A percentile compares a stretch with the other conserved stretches of the same genome.
Conservation (phyloP, 148 eudicot species). For the Hydrangea macrophylla region DNA sequence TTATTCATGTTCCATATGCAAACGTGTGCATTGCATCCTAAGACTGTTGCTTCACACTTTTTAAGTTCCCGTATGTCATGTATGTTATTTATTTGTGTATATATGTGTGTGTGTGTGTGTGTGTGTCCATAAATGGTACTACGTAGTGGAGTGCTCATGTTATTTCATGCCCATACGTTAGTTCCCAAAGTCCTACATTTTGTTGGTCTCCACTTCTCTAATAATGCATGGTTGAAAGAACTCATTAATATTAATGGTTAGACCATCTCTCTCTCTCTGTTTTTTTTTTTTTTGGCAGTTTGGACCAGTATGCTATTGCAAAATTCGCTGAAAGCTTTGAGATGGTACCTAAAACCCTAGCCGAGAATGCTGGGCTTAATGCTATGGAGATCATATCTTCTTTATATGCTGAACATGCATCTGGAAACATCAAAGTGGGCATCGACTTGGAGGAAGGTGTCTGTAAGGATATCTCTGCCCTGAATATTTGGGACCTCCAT, state of each 20-base stretch:
- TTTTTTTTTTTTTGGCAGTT: too few species aligned
- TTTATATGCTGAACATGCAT: conserved; percentile 77
- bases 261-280: conserved; percentile 9
- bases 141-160: not conserved
- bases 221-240: conserved; percentile 2
- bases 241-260: not conserved
- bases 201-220: not conserved
- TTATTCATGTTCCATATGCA: too few species aligned
- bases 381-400: conserved; percentile 94
- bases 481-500: conserved; percentile 83
- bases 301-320: conserved; percentile 91
- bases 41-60: too few species aligned
- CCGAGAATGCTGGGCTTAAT: conserved; percentile 95
- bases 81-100: too few species aligned
- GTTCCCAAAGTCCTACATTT: not conserved
- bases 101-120: too few species aligned
- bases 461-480: conserved; percentile 64
- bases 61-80: too few species aligned
- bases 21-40: too few species aligned
- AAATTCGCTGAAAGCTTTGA: conserved; percentile 97
- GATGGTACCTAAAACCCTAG: conserved; percentile 83
- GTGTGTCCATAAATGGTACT: too few species aligned
- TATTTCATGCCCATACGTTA: not conserved
- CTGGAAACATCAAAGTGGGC: conserved; percentile 85
- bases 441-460: conserved; percentile 77